Evolutionary conservation across 495 filamentous ascomycete species (phyloP).

Genomic region (Penicillium argentinense): DNA sequence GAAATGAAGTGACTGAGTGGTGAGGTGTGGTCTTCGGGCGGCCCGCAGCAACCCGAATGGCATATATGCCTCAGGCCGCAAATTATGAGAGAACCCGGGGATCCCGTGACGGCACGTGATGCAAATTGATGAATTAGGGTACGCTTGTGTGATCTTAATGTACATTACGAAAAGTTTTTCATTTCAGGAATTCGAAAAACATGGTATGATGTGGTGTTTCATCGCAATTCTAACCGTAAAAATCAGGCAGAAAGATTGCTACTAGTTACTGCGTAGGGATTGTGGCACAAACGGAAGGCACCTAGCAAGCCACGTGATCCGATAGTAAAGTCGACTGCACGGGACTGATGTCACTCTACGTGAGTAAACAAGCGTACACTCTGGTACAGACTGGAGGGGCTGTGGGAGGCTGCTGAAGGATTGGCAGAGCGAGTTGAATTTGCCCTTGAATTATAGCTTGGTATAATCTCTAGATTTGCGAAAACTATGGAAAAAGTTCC

Average conservation of each 20-base stretch:
- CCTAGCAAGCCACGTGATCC: no score
- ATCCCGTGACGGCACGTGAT: constrained; percentile 16
- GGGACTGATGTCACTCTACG: constrained; percentile 37
- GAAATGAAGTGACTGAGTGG: constrained; percentile 41
- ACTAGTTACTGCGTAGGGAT: no score
- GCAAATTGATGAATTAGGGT: not conserved
- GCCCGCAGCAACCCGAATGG: constrained; percentile 30
- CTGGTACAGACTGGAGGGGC: constrained; percentile 14
- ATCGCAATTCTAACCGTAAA: no score
- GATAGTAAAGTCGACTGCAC: constrained; percentile 4
- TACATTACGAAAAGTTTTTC: no score
- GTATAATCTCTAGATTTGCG: no score
- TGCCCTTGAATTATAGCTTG: no score
- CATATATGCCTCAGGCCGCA: constrained; percentile 33
- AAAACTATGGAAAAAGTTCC: no score
- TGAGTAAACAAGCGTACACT: constrained; percentile 28
- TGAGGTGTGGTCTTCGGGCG: constrained; percentile 41
- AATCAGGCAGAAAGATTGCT: no score
- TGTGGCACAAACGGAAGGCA: no score
- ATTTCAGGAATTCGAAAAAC: no score
- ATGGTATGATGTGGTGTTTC: no score
- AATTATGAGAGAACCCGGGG: constrained; percentile 3
- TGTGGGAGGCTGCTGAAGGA: not conserved
- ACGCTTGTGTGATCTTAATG: not conserved
- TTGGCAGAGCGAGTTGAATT: not conserved